These are phyloP conservation scores for Ceraceosorus guamensis DNA, from an alignment of 1,284 basidiomycete species.

Conservation along the genomic window DNA sequence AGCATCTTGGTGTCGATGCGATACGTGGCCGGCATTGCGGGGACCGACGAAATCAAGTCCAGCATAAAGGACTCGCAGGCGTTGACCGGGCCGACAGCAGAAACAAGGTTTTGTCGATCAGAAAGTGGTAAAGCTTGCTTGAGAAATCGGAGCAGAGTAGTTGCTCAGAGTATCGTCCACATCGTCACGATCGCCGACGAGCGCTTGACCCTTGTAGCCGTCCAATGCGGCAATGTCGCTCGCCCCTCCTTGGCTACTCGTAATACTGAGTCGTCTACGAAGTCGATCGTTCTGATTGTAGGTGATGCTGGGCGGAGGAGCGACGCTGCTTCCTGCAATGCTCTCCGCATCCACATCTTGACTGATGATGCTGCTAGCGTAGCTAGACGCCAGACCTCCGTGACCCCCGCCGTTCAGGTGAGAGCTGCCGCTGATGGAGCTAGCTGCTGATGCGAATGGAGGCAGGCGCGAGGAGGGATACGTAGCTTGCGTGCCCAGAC, in stretches of 20 bases:
- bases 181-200: slow-evolving; percentile 20
- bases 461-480: slow-evolving; percentile 28
- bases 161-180: slow-evolving; percentile 31
- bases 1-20: no score
- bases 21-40: no score
- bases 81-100: no score
- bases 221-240: slow-evolving; percentile 28
- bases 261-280: slow-evolving; percentile 25
- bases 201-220: slow-evolving; percentile 34
- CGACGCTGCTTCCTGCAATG: slow-evolving; percentile 16
- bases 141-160: slow-evolving; percentile 37
- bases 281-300: slow-evolving; percentile 34
- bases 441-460: slow-evolving; percentile 7
- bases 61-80: no score
- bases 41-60: no score
- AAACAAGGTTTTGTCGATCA: slow-evolving; percentile 1
- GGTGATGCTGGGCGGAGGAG: slow-evolving; percentile 24
- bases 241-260: slow-evolving; percentile 20
- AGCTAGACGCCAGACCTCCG: slow-evolving; percentile 1
- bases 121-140: slow-evolving; percentile 41
- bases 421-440: slow-evolving; percentile 14
- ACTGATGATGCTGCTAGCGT: slow-evolving; percentile 28
- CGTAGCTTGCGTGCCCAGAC: slow-evolving; percentile 34
- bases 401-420: slow-evolving; percentile 9
- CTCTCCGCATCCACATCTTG: slow-evolving; percentile 30